phyloP scores from a whole-genome alignment of 2,329 filamentous ascomycete genomes.

The Aspergillus awamori region DNA sequence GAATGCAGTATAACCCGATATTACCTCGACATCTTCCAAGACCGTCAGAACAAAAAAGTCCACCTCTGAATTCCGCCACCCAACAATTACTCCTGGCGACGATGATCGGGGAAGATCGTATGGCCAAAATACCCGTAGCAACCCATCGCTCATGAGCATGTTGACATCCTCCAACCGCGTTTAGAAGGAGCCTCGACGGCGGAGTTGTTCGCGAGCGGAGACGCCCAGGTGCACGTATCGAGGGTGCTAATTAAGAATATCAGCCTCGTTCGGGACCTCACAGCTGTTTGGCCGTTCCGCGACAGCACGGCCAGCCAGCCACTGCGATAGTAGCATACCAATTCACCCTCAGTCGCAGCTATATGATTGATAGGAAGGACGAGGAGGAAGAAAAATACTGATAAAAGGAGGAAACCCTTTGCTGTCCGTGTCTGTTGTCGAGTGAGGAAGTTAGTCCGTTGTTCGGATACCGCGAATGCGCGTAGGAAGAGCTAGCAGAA shows the following conservation, averaged over 20 bases:
- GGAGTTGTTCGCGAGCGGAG: constrained; percentile 92
- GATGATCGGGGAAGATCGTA: constrained; percentile 75
- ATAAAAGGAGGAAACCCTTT: constrained; percentile 81
- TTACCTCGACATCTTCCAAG: constrained; percentile 85
- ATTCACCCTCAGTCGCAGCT: constrained; percentile 74
- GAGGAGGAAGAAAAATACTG: constrained; percentile 80
- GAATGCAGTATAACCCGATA: constrained; percentile 32
- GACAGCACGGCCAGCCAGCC: neutral
- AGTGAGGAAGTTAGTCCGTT: constrained; percentile 3
- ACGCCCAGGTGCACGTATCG: constrained; percentile 76
- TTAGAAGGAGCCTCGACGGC: constrained; percentile 92
- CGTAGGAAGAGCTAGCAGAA: constrained; percentile 12
- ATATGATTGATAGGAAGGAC: constrained; percentile 82
- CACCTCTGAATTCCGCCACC: constrained; percentile 89
- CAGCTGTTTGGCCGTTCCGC: neutral
- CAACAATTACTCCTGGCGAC: constrained; percentile 82
- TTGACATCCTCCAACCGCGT: constrained; percentile 53
- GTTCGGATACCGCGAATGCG: constrained; percentile 5
- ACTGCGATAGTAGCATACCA: constrained; percentile 61
- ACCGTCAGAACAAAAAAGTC: constrained; percentile 91
- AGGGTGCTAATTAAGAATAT: constrained; percentile 67
- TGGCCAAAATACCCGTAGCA: constrained; percentile 99
- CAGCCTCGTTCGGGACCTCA: neutral
- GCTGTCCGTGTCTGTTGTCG: constrained; percentile 72
- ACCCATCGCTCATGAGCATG: constrained; percentile 72